A percentile compares a stretch with the other conserved stretches of the same genome.
These are phyloP conservation scores for Naematelia aurantialba DNA, from an alignment of 768 basidiomycete species.

Conservation along the genomic window DNA sequence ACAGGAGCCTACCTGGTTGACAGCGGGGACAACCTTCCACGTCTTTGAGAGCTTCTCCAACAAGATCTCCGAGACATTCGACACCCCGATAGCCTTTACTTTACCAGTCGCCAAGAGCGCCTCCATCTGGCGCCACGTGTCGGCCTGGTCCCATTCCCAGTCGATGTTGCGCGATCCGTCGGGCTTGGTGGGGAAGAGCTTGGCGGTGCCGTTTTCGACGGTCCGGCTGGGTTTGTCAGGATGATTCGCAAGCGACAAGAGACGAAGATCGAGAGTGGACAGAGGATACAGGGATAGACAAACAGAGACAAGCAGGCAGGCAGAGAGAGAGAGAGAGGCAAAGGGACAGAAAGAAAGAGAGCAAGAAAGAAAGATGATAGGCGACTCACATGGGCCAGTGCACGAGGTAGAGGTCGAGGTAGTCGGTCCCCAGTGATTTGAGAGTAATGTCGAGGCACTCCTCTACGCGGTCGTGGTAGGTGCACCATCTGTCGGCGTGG, in stretches of 20 bases:
- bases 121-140: slow-evolving; percentile 79
- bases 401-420: slow-evolving; percentile 70
- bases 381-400: slow-evolving; percentile 24
- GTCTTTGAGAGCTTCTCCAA: slow-evolving; percentile 67
- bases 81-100: slow-evolving; percentile 58
- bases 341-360: too few relatives aligned
- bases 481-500: slow-evolving; percentile 52
- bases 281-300: too few relatives aligned
- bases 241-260: not conserved
- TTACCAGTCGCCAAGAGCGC: slow-evolving; percentile 56
- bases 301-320: too few relatives aligned
- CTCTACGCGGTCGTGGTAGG: slow-evolving; percentile 59
- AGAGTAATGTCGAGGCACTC: slow-evolving; percentile 69
- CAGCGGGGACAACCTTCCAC: slow-evolving; percentile 64
- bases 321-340: too few relatives aligned
- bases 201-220: slow-evolving; percentile 16
- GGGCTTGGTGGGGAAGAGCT: slow-evolving; percentile 29
- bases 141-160: slow-evolving; percentile 65
- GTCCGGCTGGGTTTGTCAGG: slow-evolving; percentile 2
- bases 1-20: slow-evolving; percentile 66
- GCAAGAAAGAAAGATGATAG: too few relatives aligned
- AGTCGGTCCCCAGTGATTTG: slow-evolving; percentile 64
- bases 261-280: too few relatives aligned
- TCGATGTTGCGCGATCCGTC: slow-evolving; percentile 62
- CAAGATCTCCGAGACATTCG: slow-evolving; percentile 67